Evolutionary conservation across 106 monocot species (phyloP), one percentile per base, ranked within the genome.

Genomic region (Dioscorea zingiberensis): DNA sequence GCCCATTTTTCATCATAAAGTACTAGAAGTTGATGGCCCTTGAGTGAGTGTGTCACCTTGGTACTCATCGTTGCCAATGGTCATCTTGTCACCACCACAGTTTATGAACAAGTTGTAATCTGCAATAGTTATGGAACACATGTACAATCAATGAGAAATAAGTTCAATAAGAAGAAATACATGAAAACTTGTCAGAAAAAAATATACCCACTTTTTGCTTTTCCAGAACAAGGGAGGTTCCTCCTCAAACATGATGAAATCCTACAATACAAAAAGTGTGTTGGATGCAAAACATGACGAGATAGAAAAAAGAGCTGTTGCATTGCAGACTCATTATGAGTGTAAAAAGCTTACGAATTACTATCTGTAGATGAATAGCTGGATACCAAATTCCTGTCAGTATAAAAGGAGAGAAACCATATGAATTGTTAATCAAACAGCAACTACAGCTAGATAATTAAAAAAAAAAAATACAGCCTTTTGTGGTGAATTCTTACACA

Each of bases 91-190:
- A 19, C 91, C 91, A 46, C 91, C 86, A 65, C 91, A 91, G 55
- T 91, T 91, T 63, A 91, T 87, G 69, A 71, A 87, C 23, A 89
- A 47, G 13, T 77, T 64, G 59, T 77, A 71, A 64, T 85, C 85
- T 89, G 73, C 55, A 61, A 46, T 51, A 55, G 46, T 66, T 7
- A 3, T 7, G 7, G 30, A 30, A 7, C 30, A 30, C 30, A 30
- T 7, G 30, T 30, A 30, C 30, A 30, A 30, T 30, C 30, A 30
- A 7, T 30, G 2, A 7, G 30, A 30, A 30, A 30, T 30, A 30
- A 30, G 7, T 7, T 30, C n/a, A 30, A 30, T 30, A 3, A 30
- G 7, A 30, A 30, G 7, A 30, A 30, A 2, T 30, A 30, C 7
- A 30, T 30, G 25, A 69, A 59, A 13, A 14, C 12, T 32, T 46